These are phyloP conservation scores for Labyrinthula sp. DNA, from an alignment of 352 stramenopile species.

Conservation along the genomic window DNA sequence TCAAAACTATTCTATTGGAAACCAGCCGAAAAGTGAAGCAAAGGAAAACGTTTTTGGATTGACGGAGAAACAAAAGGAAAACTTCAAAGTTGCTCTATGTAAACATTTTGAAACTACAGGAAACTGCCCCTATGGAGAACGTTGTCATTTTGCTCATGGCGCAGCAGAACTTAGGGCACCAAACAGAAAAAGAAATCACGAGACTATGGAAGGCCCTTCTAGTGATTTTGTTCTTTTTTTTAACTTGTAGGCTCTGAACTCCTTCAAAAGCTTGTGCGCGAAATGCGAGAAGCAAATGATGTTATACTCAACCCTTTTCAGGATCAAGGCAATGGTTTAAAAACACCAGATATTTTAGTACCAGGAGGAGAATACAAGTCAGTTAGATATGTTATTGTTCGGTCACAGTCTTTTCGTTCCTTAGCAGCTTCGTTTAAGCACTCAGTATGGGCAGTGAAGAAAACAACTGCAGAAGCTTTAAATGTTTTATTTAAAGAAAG, in stretches of 20 bases:
- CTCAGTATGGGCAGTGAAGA: constrained; percentile 44
- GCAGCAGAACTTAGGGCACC: constrained; percentile 69
- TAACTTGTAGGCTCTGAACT: too few species aligned
- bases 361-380: too few species aligned
- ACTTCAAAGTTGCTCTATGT: constrained; percentile 87
- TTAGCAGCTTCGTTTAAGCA: constrained; percentile 52
- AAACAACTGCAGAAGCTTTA: constrained; percentile 41
- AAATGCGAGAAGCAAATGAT: too few species aligned
- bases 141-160: constrained; percentile 88
- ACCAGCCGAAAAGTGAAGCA: constrained; percentile 32
- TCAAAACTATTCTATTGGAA: constrained; percentile 57
- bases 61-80: constrained; percentile 55
- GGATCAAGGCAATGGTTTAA: too few species aligned
- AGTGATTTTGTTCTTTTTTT: too few species aligned
- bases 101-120: constrained; percentile 79
- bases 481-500: constrained; percentile 47
- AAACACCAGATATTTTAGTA: too few species aligned
- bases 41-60: constrained; percentile 19
- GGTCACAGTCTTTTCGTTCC: constrained; percentile 54
- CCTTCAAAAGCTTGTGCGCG: too few species aligned
- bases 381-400: constrained; percentile 59
- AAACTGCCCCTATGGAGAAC: constrained; percentile 78
- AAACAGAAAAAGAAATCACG: too few species aligned
- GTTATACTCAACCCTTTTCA: too few species aligned
- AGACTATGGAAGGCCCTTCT: too few species aligned